phyloP scores from a whole-genome alignment of 768 basidiomycete genomes.

The Serendipita indica region DNA sequence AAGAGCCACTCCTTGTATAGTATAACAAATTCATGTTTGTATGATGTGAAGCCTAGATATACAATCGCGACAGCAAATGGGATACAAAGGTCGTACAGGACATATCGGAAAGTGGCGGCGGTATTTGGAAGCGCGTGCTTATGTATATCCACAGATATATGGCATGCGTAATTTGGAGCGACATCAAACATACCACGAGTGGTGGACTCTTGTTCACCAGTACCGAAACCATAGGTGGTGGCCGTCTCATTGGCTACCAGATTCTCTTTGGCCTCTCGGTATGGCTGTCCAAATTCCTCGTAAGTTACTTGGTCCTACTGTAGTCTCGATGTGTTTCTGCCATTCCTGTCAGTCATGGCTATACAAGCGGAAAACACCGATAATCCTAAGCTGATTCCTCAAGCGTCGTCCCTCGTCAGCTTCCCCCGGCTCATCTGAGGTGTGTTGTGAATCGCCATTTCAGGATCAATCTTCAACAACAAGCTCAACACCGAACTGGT shows the following conservation, averaged over 20 bases:
- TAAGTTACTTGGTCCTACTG: neutral
- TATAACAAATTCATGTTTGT: too few relatives aligned
- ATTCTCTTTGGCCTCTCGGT: constrained; percentile 24
- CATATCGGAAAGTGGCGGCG: too few relatives aligned
- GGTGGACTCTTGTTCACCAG: constrained; percentile 25
- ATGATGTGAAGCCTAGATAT: too few relatives aligned
- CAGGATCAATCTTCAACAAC: constrained; percentile 18
- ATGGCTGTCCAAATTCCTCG: constrained; percentile 10
- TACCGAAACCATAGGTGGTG: constrained; percentile 16
- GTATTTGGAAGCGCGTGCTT: too few relatives aligned
- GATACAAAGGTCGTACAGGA: too few relatives aligned
- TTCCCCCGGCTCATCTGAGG: constrained; percentile 22
- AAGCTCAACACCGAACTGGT: constrained; percentile 21
- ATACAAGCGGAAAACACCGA: constrained; percentile 26
- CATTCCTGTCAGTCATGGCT: constrained; percentile 26
- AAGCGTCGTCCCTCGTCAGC: constrained; percentile 23
- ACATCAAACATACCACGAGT: too few relatives aligned
- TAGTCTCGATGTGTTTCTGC: too few relatives aligned
- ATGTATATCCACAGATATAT: too few relatives aligned
- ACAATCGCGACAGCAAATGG: too few relatives aligned
- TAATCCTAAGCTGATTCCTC: constrained; percentile 22
- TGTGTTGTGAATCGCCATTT: constrained; percentile 19
- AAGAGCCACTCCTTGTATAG: too few relatives aligned
- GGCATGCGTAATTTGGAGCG: too few relatives aligned
- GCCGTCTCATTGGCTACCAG: constrained; percentile 24